phyloP scores from a whole-genome alignment of 2,329 filamentous ascomycete species.

The Waltergamsia citrina region DNA sequence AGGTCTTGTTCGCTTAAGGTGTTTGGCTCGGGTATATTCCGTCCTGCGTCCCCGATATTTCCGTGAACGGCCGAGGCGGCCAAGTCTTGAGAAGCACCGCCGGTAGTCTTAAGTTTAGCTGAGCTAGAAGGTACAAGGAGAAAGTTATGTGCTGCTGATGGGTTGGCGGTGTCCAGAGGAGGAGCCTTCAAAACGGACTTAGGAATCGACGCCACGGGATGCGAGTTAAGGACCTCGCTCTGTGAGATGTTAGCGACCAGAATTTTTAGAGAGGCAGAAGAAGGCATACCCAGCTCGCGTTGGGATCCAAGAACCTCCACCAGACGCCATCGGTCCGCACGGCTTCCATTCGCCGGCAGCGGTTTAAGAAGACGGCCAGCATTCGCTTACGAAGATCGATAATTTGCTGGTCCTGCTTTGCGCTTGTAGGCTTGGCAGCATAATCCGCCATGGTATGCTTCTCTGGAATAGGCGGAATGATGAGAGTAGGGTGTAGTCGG shows the following conservation, averaged over 20 bases:
- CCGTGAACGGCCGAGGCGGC: constrained; percentile 24
- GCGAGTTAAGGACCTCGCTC: constrained; percentile 91
- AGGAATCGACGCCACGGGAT: constrained; percentile 82
- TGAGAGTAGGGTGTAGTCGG: constrained; percentile 84
- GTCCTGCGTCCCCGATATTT: background rate
- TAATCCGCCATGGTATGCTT: constrained; percentile 99
- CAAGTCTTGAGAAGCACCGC: constrained; percentile 23
- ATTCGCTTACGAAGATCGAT: constrained; percentile 96
- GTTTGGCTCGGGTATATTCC: constrained; percentile 59
- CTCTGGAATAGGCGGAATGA: constrained; percentile 94
- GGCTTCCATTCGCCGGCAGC: constrained; percentile 86
- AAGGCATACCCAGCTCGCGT: constrained; percentile 81
- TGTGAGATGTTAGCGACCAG: constrained; percentile 30
- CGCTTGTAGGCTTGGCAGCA: constrained; percentile 93
- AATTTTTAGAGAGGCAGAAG: constrained; percentile 3
- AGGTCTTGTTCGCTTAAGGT: constrained; percentile 79
- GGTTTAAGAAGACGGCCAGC: constrained; percentile 89
- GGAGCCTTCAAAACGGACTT: constrained; percentile 93
- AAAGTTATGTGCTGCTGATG: constrained; percentile 75
- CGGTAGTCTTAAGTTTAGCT: constrained; percentile 66
- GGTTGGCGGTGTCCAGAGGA: constrained; percentile 91
- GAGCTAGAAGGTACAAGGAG: constrained; percentile 79
- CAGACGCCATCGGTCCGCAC: constrained; percentile 89
- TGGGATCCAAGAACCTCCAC: constrained; percentile 96
- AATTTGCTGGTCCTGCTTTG: constrained; percentile 93